These are phyloP conservation scores for Emiliania huxleyi DNA, from an alignment of 78 protist genomes.

Conservation along the genomic window DNA sequence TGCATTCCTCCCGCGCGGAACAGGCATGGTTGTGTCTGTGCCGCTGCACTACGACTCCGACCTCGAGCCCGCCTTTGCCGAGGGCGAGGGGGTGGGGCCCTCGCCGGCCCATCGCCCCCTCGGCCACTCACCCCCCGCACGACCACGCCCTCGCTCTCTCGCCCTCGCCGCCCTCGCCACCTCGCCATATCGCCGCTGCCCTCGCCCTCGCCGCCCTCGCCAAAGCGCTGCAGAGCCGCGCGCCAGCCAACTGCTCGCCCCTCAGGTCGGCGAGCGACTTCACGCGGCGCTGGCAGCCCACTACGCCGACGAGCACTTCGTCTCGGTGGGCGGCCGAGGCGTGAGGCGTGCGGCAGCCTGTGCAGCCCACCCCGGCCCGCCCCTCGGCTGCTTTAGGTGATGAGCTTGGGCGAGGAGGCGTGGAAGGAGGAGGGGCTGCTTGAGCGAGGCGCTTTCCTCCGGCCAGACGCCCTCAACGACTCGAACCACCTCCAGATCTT, in stretches of 20 bases:
- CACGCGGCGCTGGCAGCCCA: not conserved
- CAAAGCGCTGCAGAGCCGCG: no score
- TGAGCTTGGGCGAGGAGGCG: not conserved
- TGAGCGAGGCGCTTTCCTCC: not conserved
- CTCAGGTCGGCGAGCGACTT: no score
- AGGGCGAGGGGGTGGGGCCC: not conserved
- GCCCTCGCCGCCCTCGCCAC: no score
- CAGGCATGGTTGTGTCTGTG: not conserved
- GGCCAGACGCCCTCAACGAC: not conserved
- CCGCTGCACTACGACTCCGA: not conserved
- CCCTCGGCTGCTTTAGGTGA: not conserved
- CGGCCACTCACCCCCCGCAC: no score
- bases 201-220: no score
- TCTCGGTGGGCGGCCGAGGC: not conserved
- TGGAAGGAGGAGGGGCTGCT: not conserved
- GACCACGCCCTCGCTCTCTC: no score
- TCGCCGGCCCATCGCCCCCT: no score
- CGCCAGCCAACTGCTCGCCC: no score
- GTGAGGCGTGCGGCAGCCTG: no score
- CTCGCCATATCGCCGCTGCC: no score
- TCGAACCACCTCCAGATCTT: not conserved
- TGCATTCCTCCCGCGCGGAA: no score
- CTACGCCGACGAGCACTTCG: not conserved
- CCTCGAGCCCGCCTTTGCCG: not conserved
- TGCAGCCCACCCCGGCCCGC: no score